These are phyloP conservation scores for Patellifolia procumbens DNA, from an alignment of 179 eudicot genomes.

Conservation along the genomic window DNA sequence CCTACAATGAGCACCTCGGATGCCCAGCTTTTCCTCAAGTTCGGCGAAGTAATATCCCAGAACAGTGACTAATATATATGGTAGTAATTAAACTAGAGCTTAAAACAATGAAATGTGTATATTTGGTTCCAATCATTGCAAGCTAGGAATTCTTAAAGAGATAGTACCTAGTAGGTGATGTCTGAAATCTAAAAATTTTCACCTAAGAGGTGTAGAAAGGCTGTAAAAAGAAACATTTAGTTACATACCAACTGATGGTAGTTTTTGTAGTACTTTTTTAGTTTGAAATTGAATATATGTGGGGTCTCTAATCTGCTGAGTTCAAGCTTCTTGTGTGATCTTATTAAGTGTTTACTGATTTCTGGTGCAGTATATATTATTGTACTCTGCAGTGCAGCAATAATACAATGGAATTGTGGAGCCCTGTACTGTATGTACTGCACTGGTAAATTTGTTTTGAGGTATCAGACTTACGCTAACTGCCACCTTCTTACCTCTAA, in stretches of 20 bases:
- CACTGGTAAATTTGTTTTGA: slow-evolving; percentile 29
- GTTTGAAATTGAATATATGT: slow-evolving; percentile 21
- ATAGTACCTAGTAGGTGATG: slow-evolving; percentile 4
- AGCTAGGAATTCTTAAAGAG: slow-evolving; percentile 19
- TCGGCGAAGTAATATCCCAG: slow-evolving; percentile 94
- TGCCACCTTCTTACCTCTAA: slow-evolving; percentile 26
- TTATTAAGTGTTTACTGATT: slow-evolving; percentile 20
- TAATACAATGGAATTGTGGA: slow-evolving; percentile 29
- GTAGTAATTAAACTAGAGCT: background rate
- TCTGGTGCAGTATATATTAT: slow-evolving; percentile 26
- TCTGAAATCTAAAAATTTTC: slow-evolving; percentile 11
- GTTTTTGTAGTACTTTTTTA: slow-evolving; percentile 18
- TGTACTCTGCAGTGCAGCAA: slow-evolving; percentile 23
- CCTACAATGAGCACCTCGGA: slow-evolving; percentile 93
- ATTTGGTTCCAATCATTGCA: slow-evolving; percentile 31
- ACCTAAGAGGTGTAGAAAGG: slow-evolving; percentile 17
- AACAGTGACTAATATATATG: slow-evolving; percentile 45
- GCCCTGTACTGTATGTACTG: slow-evolving; percentile 20
- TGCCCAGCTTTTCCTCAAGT: slow-evolving; percentile 89
- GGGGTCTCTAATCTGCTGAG: slow-evolving; percentile 26
- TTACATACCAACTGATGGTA: slow-evolving; percentile 29
- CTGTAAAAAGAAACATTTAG: slow-evolving; percentile 16
- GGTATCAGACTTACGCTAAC: slow-evolving; percentile 16
- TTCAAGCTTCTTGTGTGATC: slow-evolving; percentile 36
- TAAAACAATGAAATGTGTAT: slow-evolving; percentile 25